Conservation (phyloP, 2,329 filamentous ascomycete species). For the Aspergillus felis region DNA sequence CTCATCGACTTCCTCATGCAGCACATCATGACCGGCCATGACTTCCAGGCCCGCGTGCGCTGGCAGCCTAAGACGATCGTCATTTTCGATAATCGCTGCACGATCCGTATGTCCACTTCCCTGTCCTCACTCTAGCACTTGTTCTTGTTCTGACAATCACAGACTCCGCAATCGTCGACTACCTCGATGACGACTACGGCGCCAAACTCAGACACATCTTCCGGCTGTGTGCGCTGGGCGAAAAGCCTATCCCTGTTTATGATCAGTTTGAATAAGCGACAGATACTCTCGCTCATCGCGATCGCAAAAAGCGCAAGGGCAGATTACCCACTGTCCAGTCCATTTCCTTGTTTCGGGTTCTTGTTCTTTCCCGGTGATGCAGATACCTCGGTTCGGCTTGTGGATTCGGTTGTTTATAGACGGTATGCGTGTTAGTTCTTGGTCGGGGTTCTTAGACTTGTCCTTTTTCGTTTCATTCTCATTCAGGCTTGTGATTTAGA, state of each 20-base stretch:
- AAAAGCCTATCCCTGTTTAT: slow-evolving; percentile 47
- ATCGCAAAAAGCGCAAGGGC: no score
- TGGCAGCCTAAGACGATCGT: slow-evolving; percentile 51
- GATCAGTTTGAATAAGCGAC: slow-evolving; percentile 27
- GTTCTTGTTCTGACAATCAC: slow-evolving; percentile 17
- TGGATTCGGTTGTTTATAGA: slow-evolving; percentile 15
- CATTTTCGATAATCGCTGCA: slow-evolving; percentile 48
- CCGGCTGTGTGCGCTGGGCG: slow-evolving; percentile 47
- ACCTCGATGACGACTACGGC: slow-evolving; percentile 43
- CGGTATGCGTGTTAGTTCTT: slow-evolving; percentile 7
- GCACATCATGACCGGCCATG: slow-evolving; percentile 45
- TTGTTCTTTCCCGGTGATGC: slow-evolving; percentile 6
- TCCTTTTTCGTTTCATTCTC: slow-evolving; percentile 1
- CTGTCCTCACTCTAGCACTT: not conserved
- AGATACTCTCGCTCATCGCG: not conserved
- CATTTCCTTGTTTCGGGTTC: not conserved
- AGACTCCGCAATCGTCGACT: slow-evolving; percentile 51
- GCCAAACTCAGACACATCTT: slow-evolving; percentile 49
- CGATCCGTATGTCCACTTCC: slow-evolving; percentile 37
- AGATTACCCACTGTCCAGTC: no score
- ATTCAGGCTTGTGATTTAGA: not conserved
- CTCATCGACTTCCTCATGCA: slow-evolving; percentile 48
- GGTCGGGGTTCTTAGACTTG: slow-evolving; percentile 1
- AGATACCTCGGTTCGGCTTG: slow-evolving; percentile 14
- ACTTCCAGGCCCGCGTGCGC: slow-evolving; percentile 46